Base-by-base conservation (phyloP, 768 basidiomycete genomes). In the Calocybe cyanea region DNA sequence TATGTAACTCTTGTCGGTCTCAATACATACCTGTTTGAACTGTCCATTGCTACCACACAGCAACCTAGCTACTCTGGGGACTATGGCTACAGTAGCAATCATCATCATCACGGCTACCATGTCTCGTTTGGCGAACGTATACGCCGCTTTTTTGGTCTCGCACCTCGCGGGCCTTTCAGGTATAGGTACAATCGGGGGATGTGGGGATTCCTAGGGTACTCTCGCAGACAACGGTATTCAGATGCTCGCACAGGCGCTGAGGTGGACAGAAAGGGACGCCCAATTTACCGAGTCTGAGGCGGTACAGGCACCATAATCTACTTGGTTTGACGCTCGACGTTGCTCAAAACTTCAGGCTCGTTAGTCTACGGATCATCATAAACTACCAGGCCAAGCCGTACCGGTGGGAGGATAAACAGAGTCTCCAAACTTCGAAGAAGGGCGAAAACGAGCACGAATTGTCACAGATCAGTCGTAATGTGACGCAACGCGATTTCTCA, bases 201-300 rank as follows among this genome's bases (percentile, higher is more conserved):
- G 2, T 80, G 77, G 78, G 78, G 78, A 2, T 77, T 80, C 63
- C 67, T 80, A 59, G 77, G 78, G 1, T 72, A 70, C 49, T 77
- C 76, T 19, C 68, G 70, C 17, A 64, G 75, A 47, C 70, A 67
- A 41, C 63, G 69, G 49, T 80, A 76, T 54, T 59, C 69, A n/a
- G 76, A 80, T 58, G 67, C 72, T 11, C 60, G 64, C 15, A 75
- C 69, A 14, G 77, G 77, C 5, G 66, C 54, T 14, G 76, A 78
- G 55, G 80, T 80, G 40, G 80, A 82, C 63, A 62, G 73, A 52
- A 62, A 74, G 30, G 82, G 83, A 45, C 69, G 77, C 42, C 76
- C 74, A 18, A 63, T 81, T 42, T 73, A 76, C 60, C 67, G 75
- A 39, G 65, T 76, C 37, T 76, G 53, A 69, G 5, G 13, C 9